Percentiles rank a stretch among this genome's conserved stretches.
Evolutionary conservation across 2,329 filamentous ascomycete species (phyloP).

Genomic region (Didymella lethalis): DNA sequence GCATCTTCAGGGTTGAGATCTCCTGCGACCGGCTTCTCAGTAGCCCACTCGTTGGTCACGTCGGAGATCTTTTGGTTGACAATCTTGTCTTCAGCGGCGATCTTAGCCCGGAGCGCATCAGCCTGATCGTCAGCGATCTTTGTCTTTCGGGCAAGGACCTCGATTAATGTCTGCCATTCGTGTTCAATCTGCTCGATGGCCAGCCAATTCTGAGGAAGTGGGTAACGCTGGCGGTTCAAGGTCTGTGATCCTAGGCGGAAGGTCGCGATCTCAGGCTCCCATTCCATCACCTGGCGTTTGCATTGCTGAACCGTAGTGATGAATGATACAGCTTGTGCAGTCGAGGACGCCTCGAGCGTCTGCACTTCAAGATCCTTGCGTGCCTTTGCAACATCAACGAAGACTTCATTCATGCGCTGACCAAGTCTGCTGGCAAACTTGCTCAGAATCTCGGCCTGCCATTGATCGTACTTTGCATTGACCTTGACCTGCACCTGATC

Average conservation of each 20-base stretch:
- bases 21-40: slow-evolving; percentile 95
- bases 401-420: slow-evolving; percentile 88
- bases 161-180: slow-evolving; percentile 92
- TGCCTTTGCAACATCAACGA: slow-evolving; percentile 89
- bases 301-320: slow-evolving; percentile 98
- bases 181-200: slow-evolving; percentile 95
- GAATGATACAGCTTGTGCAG: slow-evolving; percentile 95
- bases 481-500: slow-evolving; percentile 99
- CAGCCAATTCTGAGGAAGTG: slow-evolving; percentile 93
- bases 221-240: slow-evolving; percentile 87
- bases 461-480: slow-evolving; percentile 98
- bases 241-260: slow-evolving; percentile 97
- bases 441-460: slow-evolving; percentile 95
- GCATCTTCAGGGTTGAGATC: slow-evolving; percentile 90
- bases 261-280: slow-evolving; percentile 94
- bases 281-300: slow-evolving; percentile 89
- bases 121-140: slow-evolving; percentile 97
- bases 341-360: slow-evolving; percentile 91
- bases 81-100: slow-evolving; percentile 89
- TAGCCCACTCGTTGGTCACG: slow-evolving; percentile 86
- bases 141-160: slow-evolving; percentile 88
- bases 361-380: slow-evolving; percentile 90
- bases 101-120: slow-evolving; percentile 93
- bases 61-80: slow-evolving; percentile 88
- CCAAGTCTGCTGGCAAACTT: slow-evolving; percentile 93